Conservation (phyloP, 768 basidiomycete genomes). For the Xerocomus spinulosus region DNA sequence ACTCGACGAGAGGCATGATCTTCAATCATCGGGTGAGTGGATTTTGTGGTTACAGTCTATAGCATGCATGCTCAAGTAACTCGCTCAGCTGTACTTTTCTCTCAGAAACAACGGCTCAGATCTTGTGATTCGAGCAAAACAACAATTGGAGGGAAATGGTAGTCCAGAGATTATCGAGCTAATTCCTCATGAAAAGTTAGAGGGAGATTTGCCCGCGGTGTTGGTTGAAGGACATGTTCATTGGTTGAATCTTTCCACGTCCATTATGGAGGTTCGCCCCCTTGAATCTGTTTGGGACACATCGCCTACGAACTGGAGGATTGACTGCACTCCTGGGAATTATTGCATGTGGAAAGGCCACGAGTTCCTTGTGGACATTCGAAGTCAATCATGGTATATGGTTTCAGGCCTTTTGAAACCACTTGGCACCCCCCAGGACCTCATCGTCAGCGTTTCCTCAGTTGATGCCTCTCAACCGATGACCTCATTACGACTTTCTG, state of each 20-base stretch:
- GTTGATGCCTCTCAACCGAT: neutral
- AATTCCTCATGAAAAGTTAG: constrained; percentile 21
- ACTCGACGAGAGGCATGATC: constrained; percentile 16
- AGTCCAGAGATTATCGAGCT: constrained; percentile 15
- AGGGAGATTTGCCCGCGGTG: constrained; percentile 23
- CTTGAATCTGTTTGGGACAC: constrained; percentile 21
- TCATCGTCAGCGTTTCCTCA: constrained; percentile 15
- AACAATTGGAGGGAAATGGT: neutral
- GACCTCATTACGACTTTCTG: constrained; percentile 14
- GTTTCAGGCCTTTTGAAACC: constrained; percentile 19
- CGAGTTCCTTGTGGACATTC: constrained; percentile 23
- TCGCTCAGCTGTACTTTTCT: constrained; percentile 12
- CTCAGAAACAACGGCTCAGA: neutral
- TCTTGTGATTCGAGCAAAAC: constrained; percentile 13
- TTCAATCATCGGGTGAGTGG: constrained; percentile 15
- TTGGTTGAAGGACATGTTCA: constrained; percentile 25
- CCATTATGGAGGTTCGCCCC: constrained; percentile 28
- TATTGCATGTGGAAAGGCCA: constrained; percentile 6
- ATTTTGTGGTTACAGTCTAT: neutral
- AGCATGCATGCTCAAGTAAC: neutral
- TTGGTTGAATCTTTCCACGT: constrained; percentile 27
- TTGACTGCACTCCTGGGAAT: constrained; percentile 8
- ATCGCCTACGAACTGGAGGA: constrained; percentile 25
- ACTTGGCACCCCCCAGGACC: constrained; percentile 18
- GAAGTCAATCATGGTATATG: constrained; percentile 26